phyloP scores from a whole-genome alignment of 2,329 filamentous ascomycete genomes.

The Fusarium dlaminii region DNA sequence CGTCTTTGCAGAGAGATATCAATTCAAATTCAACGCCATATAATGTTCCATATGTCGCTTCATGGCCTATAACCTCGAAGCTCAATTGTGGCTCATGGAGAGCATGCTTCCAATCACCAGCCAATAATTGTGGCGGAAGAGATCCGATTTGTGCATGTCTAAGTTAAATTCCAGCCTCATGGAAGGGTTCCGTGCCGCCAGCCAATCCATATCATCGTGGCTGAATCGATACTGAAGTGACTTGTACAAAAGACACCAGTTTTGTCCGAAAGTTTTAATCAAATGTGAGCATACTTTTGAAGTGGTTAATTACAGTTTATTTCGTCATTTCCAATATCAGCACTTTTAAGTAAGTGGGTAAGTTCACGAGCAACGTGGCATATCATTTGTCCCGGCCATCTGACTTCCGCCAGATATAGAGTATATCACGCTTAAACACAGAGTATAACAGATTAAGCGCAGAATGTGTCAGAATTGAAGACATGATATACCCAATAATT shows the following conservation, averaged over 20 bases:
- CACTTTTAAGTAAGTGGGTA: neutral
- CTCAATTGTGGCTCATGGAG: accelerated
- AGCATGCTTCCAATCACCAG: neutral
- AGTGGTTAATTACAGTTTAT: accelerated
- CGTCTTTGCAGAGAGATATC: neutral
- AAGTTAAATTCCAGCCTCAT: accelerated
- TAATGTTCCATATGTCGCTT: neutral
- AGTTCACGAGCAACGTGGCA: too few relatives aligned
- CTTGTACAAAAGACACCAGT: neutral
- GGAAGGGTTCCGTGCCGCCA: neutral
- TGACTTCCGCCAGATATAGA: too few relatives aligned
- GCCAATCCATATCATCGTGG: neutral
- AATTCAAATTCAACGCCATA: neutral
- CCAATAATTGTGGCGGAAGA: too few relatives aligned
- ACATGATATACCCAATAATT: neutral
- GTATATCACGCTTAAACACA: neutral
- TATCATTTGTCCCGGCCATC: neutral
- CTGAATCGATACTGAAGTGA: neutral
- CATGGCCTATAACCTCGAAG: accelerated
- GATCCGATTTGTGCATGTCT: neutral
- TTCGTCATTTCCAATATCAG: neutral
- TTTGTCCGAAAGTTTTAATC: neutral
- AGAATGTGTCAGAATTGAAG: too few relatives aligned
- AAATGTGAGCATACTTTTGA: neutral
- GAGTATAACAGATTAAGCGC: neutral